Evolutionary conservation across 371 early-diverging fungal genomes (phyloP).

Genomic region (Syncephalastrum sp.): DNA sequence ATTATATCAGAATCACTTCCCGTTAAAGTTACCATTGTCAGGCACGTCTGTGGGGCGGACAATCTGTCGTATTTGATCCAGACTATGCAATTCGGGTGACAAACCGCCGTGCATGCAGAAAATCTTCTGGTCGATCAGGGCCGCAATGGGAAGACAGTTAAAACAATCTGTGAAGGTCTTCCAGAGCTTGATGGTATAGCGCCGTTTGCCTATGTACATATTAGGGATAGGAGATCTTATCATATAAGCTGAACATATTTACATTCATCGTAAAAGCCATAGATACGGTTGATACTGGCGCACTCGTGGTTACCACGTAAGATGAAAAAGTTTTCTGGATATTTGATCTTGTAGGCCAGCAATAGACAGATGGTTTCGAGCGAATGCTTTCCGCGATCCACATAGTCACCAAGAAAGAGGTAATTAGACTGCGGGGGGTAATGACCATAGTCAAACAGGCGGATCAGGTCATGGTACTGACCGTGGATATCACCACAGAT

Average conservation of each 20-base stretch:
- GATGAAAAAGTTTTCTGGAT: slow-evolving; percentile 95
- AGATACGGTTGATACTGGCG: slow-evolving; percentile 91
- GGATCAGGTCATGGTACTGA: slow-evolving; percentile 91
- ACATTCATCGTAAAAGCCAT: slow-evolving; percentile 99
- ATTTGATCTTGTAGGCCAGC: slow-evolving; percentile 91
- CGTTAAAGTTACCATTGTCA: slow-evolving; percentile 53
- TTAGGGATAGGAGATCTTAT: background rate
- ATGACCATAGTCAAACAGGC: slow-evolving; percentile 91
- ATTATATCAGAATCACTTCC: background rate
- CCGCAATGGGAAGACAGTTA: slow-evolving; percentile 97
- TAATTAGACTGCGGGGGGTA: slow-evolving; percentile 89
- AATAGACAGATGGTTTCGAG: slow-evolving; percentile 72
- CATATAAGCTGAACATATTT: slow-evolving; percentile 5
- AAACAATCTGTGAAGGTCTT: slow-evolving; percentile 97
- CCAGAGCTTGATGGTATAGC: slow-evolving; percentile 95
- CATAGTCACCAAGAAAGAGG: slow-evolving; percentile 95
- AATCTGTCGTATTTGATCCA: slow-evolving; percentile 93
- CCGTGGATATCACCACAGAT: slow-evolving; percentile 86
- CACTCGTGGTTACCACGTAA: slow-evolving; percentile 96
- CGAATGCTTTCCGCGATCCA: slow-evolving; percentile 92
- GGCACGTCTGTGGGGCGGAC: slow-evolving; percentile 97
- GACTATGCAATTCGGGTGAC: slow-evolving; percentile 84
- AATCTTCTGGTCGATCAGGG: slow-evolving; percentile 94
- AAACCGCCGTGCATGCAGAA: slow-evolving; percentile 99
- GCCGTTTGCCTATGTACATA: slow-evolving; percentile 65